Evolutionary conservation across 2,329 filamentous ascomycete genomes (phyloP).

Genomic region (Aspergillus felis): DNA sequence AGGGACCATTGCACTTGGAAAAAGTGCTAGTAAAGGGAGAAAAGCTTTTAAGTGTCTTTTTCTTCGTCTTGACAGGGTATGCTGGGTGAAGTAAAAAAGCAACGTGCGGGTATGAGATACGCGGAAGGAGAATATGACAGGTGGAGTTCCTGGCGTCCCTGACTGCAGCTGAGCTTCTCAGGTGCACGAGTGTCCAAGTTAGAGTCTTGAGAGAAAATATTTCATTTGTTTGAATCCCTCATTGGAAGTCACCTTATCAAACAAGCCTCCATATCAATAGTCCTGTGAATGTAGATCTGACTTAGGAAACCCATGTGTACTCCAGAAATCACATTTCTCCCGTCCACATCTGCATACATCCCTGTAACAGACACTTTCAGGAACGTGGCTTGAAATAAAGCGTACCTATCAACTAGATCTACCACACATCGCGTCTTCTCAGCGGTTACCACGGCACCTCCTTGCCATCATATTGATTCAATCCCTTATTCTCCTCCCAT

Average conservation of each 20-base stretch:
- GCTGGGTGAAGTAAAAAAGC: background rate
- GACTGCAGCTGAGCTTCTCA: background rate
- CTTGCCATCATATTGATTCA: constrained; percentile 39
- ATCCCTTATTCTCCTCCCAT: constrained; percentile 29
- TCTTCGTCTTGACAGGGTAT: background rate
- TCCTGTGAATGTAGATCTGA: background rate
- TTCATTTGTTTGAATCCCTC: too few species aligned
- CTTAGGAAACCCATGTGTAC: too few species aligned
- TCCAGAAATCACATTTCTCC: background rate
- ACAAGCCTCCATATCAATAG: too few species aligned
- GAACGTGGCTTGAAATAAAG: background rate
- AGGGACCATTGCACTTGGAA: too few species aligned
- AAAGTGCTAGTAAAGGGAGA: too few species aligned
- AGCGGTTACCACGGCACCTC: constrained; percentile 28
- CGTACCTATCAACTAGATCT: background rate
- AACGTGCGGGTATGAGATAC: background rate
- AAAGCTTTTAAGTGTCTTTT: too few species aligned
- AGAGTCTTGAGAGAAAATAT: background rate
- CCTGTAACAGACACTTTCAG: background rate
- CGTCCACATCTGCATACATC: background rate
- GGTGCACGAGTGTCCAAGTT: background rate
- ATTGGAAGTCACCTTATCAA: too few species aligned
- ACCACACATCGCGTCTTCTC: background rate
- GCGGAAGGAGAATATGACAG: background rate
- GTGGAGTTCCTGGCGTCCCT: background rate